Base-by-base conservation (phyloP, 208 protist genomes). In the Tritrichomonas musculus region DNA sequence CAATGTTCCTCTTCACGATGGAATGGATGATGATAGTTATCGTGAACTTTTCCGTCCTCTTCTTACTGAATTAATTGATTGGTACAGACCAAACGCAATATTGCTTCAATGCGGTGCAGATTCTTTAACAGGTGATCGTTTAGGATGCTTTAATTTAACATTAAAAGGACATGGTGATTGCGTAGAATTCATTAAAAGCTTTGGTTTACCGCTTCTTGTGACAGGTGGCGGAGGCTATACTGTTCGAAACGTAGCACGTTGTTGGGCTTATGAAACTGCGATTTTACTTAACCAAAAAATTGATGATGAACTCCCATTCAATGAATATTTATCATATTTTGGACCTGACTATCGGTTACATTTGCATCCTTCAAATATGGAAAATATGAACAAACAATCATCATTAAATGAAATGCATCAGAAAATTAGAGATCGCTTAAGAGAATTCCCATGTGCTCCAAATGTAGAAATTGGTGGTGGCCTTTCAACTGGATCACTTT, bases 91-190 rank as follows among this genome's bases (percentile, higher is more conserved):
- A 0, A 96, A 97, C 60, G 98, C 97, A 0, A 96, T 99, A 92
- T 98, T 99, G 0, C 94, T 99, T 14, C 98, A 99, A 95, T 99
- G 98, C 96, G 99, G 99, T 65, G 98, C 98, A 11, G 99, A 99
- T 96, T 98, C 97, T 44, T 95, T 99, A 14, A 96, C 97, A n/a
- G 98, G 98, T 44, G 99, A 99, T 95, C 97, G 98, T 33, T 95
- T 99, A 0, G 98, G 98, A 39, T 97, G 97, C 50, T 98, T 99
- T 77, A 99, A 99, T 93, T 94, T 99, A 36, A 97, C 98, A 0
- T 36, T 97, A 0, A 95, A 94, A 25, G 95, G 96, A 49, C 96
- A 97, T 92, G 96, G 93, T 41, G 95, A 94, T 33, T 97, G 96
- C 92, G 96, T 98, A 50, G 92, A 96, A 36, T 97, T 95, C 95